Evolutionary conservation across 75 land plant species (phyloP).

Genomic region (Cupressus sempervirens): DNA sequence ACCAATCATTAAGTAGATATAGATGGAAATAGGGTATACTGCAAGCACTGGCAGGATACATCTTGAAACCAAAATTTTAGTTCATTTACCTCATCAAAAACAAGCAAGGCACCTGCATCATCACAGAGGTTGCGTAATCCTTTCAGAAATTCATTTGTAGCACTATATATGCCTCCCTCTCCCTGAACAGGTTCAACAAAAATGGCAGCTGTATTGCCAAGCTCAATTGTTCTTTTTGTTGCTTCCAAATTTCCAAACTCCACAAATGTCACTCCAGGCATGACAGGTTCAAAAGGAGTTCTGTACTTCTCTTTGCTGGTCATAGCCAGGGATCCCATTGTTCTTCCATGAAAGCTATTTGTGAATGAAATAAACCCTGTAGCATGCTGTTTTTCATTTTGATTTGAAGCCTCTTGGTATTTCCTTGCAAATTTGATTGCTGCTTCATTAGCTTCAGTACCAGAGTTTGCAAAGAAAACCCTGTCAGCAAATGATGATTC

Average conservation of each 20-base stretch:
- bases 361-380: conserved; percentile 69
- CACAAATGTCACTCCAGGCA: conserved; percentile 83
- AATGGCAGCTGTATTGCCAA: conserved; percentile 71
- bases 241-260: conserved; percentile 74
- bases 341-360: conserved; percentile 88
- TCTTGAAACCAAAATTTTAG: not conserved
- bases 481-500: conserved; percentile 81
- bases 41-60: not conserved
- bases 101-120: conserved; percentile 64
- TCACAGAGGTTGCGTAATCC: conserved; percentile 63
- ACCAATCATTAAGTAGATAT: not conserved
- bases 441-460: conserved; percentile 96
- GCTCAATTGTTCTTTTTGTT: conserved; percentile 29
- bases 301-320: conserved; percentile 84
- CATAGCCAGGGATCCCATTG: conserved; percentile 81
- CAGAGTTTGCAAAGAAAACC: conserved; percentile 83
- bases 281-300: conserved; percentile 76
- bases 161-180: conserved; percentile 81
- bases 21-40: not conserved
- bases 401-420: conserved; percentile 45
- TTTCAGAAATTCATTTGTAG: conserved; percentile 58
- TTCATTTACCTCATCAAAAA: conserved; percentile 81
- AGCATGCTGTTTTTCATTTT: conserved; percentile 31
- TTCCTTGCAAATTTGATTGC: conserved; percentile 92
- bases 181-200: conserved; percentile 97